Base-by-base conservation (phyloP, 225 moss, liverwort and hornwort species). In the Asterella californica region DNA sequence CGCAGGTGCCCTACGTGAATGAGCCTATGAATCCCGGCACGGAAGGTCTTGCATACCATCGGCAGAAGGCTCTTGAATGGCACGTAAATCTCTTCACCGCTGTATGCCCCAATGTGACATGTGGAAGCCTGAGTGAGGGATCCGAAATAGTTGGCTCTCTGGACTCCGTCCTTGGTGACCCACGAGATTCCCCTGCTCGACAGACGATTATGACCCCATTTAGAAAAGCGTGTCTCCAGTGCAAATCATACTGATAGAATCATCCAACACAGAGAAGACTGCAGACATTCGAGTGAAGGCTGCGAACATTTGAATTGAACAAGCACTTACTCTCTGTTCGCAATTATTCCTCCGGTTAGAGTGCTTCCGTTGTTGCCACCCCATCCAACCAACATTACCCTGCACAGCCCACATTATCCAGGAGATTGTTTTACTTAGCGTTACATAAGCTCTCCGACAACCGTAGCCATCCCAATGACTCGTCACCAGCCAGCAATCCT, bases 331-430 rank as follows among this genome's bases (percentile, higher is more conserved):
- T 97, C 96, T 83, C 82, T 89, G 82, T 94, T 97, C 22, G 96
- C 91, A 47, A 97, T 87, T 15, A 94, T 92, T 76, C 96, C 96
- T 62, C 89, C 96, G 17, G 92, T 94, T 36, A 96, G 90, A n/a
- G 96, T 96, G 32, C 92, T 86, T 75, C 96, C 96, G 36, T 96
- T 96, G 87, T 96, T 96, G 14, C 96, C 96, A 47, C 96, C 96
- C 94, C 92, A 97, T 76, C 96, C 96, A 74, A 97, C 94, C 47
- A 97, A 89, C 96, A 97, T 92, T 77, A 97, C 91, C 84, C 96
- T 97, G 90, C 82, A 83, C 33, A 73, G 30, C 30, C 46, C 60
- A 49, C 4, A 70, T 53, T 9, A n/a, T 6, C 54, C 15, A 71
- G 52, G 29, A 27, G 42, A 42, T 42, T 42, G 42, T 42, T 42